A percentile compares a stretch with the other conserved stretches of the same genome.
phyloP scores from a whole-genome alignment of 164 flowering plant genomes.

The Amborella trichopoda region DNA sequence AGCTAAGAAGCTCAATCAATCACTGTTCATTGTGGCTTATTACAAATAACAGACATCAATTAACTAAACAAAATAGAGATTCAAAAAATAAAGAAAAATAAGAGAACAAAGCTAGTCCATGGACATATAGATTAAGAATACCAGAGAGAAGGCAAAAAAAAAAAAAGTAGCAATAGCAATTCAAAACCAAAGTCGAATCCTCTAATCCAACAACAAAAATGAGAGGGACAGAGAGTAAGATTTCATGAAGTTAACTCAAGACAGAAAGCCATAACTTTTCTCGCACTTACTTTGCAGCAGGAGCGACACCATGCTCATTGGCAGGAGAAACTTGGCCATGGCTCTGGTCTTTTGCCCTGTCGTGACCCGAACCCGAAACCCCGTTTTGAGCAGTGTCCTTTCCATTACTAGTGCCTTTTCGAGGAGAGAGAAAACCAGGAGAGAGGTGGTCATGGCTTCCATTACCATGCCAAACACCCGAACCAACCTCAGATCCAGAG shows the following conservation, averaged over 20 bases:
- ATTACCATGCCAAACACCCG: no score
- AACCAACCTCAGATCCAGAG: constrained; percentile 38
- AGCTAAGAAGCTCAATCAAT: no score
- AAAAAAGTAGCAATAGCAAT: neutral
- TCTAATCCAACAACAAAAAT: neutral
- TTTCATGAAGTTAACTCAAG: neutral
- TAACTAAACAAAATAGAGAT: no score
- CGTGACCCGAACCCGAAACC: neutral
- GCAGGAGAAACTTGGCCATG: constrained; percentile 15
- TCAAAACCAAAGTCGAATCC: neutral
- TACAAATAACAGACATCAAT: no score
- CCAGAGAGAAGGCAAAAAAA: neutral
- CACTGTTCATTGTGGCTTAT: no score
- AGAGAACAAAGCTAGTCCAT: no score
- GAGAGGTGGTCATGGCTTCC: no score
- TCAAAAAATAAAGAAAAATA: no score
- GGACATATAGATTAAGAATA: neutral
- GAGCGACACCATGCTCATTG: constrained; percentile 26
- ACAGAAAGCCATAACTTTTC: neutral
- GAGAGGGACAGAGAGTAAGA: neutral
- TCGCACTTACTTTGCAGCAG: constrained; percentile 47
- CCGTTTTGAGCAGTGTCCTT: constrained; percentile 8
- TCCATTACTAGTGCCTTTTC: constrained; percentile 22
- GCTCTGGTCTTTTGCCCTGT: neutral
- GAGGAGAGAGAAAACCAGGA: constrained; percentile 33